Base-by-base conservation (phyloP, 1,284 basidiomycete genomes). In the Sutorius eximius region DNA sequence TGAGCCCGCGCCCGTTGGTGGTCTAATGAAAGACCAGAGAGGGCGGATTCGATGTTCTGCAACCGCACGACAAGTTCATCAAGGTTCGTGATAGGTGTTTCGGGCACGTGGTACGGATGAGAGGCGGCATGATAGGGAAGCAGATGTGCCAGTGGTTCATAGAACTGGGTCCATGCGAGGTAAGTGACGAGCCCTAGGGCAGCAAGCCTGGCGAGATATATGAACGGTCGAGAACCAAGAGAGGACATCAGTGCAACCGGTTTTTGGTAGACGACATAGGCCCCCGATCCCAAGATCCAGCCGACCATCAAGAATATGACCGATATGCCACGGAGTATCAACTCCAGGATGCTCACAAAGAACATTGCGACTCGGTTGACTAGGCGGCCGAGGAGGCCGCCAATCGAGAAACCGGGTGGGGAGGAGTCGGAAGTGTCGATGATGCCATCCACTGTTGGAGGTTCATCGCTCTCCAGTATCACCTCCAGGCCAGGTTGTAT, bases 1-100 rank as follows among this genome's bases (percentile, higher is more conserved):
- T 77, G 77, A 15, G 70, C 63, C 40, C 77, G 76, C 1, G 75
- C 73, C 46, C 76, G 77, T 56, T 86, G 77, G 11, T 74, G 70
- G 47, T 87, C 84, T 10, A 74, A 59, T 2, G 83, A 80, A 10
- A 90, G 70, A 16, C 77, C 77, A 12, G 82, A 79, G 2, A 91
- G 70, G 3, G 80, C 80, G 41, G 71, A 76, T 70, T 93, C 90
- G 29, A 92, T 76, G 42, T 76, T 75, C 54, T 81, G 77, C 4
- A 95, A 73, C 11, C 93, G 83, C 1, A 77, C 75, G 3, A 86
- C 77, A 20, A 95, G 75, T 57, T 91, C 91, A 6, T 83, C 81
- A 45, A 93, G 75, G 62, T 89, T 82, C 12, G 79, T 77, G 2
- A 86, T 82, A 7, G 89, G 87, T 6, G 77, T 64, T 10, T 81